Percentiles rank a stretch among this genome's conserved stretches.
Evolutionary conservation across 306 rosid genomes (phyloP).

Genomic region (Ziziphus jujuba): DNA sequence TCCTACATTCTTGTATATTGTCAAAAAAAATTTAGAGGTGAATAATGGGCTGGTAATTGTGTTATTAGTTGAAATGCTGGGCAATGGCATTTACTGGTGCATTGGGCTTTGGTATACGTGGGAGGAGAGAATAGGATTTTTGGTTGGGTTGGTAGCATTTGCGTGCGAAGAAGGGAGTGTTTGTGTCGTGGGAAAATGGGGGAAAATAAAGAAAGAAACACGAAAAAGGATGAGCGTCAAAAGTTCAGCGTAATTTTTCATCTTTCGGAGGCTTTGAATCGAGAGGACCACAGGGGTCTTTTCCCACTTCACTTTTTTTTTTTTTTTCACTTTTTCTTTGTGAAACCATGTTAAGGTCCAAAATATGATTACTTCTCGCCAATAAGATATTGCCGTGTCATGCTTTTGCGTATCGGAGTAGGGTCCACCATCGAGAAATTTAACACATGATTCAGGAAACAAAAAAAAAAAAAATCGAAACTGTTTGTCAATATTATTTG

Average conservation of each 20-base stretch:
- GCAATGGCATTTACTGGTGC: conserved; percentile 32
- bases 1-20: conserved; percentile 26
- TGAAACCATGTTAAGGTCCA: too few relatives aligned
- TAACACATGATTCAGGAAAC: too few relatives aligned
- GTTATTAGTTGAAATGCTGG: not conserved
- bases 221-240: not conserved
- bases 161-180: not conserved
- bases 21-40: not conserved
- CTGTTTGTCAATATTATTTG: too few relatives aligned
- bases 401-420: not conserved
- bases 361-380: too few relatives aligned
- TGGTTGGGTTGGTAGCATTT: conserved; percentile 7
- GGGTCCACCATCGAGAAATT: too few relatives aligned
- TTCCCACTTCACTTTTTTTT: not conserved
- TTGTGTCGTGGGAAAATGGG: conserved; percentile 18
- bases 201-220: not conserved
- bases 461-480: too few relatives aligned
- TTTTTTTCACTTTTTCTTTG: not conserved
- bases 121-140: not conserved
- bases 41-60: not conserved
- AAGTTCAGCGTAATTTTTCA: not conserved
- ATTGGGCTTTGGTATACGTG: not conserved
- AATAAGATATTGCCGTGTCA: not conserved
- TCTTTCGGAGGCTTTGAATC: not conserved
- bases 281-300: conserved; percentile 8